phyloP scores from a whole-genome alignment of 345 rosid species.

The Euphorbia pulcherrima region DNA sequence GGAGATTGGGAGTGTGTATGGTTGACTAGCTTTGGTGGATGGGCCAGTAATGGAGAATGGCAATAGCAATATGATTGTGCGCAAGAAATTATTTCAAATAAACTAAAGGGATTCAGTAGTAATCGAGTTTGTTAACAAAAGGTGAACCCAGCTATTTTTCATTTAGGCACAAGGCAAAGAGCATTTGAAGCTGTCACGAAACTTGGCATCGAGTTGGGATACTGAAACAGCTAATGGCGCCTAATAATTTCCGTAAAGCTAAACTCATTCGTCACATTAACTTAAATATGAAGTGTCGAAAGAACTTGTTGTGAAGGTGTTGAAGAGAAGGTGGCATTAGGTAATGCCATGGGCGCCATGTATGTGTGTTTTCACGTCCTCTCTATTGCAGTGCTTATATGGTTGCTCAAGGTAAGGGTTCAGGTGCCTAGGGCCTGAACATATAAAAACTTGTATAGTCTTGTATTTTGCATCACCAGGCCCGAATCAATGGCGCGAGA shows the following conservation, averaged over 20 bases:
- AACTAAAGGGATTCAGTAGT: too few relatives aligned
- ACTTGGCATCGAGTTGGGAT: conserved; percentile 1
- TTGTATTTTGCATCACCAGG: conserved; percentile 50
- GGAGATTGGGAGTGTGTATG: too few relatives aligned
- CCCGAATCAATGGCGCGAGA: conserved; percentile 71
- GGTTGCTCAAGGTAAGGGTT: conserved; percentile 76
- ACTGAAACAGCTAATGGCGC: conserved; percentile 30
- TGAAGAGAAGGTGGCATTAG: conserved; percentile 59
- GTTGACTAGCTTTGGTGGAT: too few relatives aligned
- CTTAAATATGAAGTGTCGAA: conserved; percentile 52
- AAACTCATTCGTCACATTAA: conserved; percentile 36
- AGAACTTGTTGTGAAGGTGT: conserved; percentile 35
- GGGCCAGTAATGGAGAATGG: too few relatives aligned
- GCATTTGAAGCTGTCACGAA: too few relatives aligned
- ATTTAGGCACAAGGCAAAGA: too few relatives aligned
- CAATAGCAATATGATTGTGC: too few relatives aligned
- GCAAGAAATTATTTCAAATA: too few relatives aligned
- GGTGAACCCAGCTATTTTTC: too few relatives aligned
- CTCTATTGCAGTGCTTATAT: conserved; percentile 46
- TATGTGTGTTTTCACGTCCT: conserved; percentile 68
- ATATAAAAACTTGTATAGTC: conserved; percentile 67
- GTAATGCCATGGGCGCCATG: conserved; percentile 44
- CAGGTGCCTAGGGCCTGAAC: conserved; percentile 64
- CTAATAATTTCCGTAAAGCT: conserved; percentile 68
- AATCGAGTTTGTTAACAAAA: too few relatives aligned